These are phyloP conservation scores for Neofusicoccum umdonicola DNA, from an alignment of 2,329 filamentous ascomycete species.

Conservation along the genomic window DNA sequence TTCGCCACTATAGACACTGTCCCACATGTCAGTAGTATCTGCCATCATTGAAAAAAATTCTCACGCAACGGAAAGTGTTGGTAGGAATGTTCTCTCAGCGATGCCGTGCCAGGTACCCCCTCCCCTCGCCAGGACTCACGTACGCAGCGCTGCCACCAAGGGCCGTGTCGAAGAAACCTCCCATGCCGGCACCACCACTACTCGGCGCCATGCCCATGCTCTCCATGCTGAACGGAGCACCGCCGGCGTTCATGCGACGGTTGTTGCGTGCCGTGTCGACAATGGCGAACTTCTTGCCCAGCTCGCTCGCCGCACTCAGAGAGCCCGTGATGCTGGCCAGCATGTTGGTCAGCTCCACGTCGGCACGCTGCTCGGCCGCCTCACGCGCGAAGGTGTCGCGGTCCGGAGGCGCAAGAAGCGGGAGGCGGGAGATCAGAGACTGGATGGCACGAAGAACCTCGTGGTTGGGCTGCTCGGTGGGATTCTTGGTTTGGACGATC, in stretches of 20 bases:
- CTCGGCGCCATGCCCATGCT: neutral
- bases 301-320: conserved; percentile 66
- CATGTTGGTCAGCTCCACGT: conserved; percentile 75
- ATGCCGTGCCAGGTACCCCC: neutral
- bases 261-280: conserved; percentile 38
- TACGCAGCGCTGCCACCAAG: neutral
- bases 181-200: neutral
- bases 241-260: neutral
- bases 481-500: conserved; percentile 28
- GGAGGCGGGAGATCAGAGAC: conserved; percentile 77
- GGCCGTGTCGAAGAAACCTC: conserved; percentile 1
- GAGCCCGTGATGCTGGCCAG: conserved; percentile 73
- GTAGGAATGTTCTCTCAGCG: neutral
- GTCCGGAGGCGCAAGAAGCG: conserved; percentile 73
- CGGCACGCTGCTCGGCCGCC: conserved; percentile 74
- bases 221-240: neutral
- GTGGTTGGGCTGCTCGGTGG: conserved; percentile 50
- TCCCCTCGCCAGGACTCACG: conserved; percentile 9
- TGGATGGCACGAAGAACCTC: conserved; percentile 84
- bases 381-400: conserved; percentile 65
- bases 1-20: too few relatives aligned
- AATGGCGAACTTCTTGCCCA: conserved; percentile 68
- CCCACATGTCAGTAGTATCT: too few relatives aligned
- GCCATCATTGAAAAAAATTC: too few relatives aligned
- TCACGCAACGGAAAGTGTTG: too few relatives aligned